phyloP scores from a whole-genome alignment of 1,284 basidiomycete species.

The Leccinum holopus region DNA sequence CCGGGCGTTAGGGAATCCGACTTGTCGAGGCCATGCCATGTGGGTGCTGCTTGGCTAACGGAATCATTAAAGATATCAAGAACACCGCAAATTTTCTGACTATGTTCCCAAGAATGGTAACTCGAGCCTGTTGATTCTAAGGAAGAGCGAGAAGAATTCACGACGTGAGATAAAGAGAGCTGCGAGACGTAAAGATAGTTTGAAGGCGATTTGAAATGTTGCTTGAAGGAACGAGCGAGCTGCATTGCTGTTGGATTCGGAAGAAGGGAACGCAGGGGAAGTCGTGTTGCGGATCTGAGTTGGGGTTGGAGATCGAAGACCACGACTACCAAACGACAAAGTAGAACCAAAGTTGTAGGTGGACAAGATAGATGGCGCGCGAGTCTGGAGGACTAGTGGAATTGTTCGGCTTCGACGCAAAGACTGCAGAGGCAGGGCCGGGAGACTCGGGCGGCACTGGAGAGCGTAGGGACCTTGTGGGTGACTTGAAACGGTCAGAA shows the following conservation, averaged over 20 bases:
- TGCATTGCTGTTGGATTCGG: conserved; percentile 30
- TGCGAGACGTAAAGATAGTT: conserved; percentile 56
- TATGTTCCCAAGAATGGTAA: conserved; percentile 75
- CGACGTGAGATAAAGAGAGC: conserved; percentile 62
- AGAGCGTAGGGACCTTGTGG: conserved; percentile 49
- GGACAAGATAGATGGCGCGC: conserved; percentile 52
- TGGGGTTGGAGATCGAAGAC: conserved; percentile 51
- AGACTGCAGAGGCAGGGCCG: conserved; percentile 22
- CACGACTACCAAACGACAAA: conserved; percentile 40
- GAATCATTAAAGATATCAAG: conserved; percentile 51
- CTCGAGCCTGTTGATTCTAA: conserved; percentile 76
- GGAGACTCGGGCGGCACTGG: conserved; percentile 62
- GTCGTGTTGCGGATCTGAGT: no score
- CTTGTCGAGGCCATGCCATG: conserved; percentile 65
- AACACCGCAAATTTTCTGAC: conserved; percentile 50
- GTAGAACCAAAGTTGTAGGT: conserved; percentile 53
- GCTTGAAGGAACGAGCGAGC: conserved; percentile 50
- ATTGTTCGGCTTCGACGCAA: conserved; percentile 24
- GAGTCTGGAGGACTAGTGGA: conserved; percentile 37
- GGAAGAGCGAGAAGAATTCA: conserved; percentile 74
- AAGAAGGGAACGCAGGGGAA: no score
- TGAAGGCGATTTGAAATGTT: conserved; percentile 47
- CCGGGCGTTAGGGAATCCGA: conserved; percentile 47
- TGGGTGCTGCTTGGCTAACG: conserved; percentile 44
- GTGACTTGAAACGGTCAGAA: conserved; percentile 43